Percentiles rank a stretch among this genome's conserved stretches.
These are phyloP conservation scores for Pseudopyrenochaeta lycopersici DNA, from an alignment of 2,329 filamentous ascomycete species.

Conservation along the genomic window DNA sequence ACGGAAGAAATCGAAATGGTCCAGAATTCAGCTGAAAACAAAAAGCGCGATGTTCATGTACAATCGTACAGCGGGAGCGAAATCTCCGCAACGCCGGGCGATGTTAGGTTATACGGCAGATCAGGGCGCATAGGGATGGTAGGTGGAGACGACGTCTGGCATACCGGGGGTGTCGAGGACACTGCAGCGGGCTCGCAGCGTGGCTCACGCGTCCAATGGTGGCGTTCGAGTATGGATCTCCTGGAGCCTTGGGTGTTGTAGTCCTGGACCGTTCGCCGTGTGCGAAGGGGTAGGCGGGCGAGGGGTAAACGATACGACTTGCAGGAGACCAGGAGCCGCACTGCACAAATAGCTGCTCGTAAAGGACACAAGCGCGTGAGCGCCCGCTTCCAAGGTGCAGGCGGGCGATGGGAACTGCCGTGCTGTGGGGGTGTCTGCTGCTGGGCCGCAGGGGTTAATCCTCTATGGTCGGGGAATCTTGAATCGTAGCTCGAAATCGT, in stretches of 20 bases:
- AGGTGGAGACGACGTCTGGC: slow-evolving; percentile 46
- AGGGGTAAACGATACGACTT: slow-evolving; percentile 37
- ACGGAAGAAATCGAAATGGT: slow-evolving; percentile 20
- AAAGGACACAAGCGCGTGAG: slow-evolving; percentile 33
- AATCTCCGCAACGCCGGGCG: slow-evolving; percentile 47
- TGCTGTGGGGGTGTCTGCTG: slow-evolving; percentile 44
- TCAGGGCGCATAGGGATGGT: slow-evolving; percentile 47
- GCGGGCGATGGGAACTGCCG: slow-evolving; percentile 48
- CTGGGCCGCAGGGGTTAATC: slow-evolving; percentile 31
- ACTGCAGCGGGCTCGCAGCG: slow-evolving; percentile 38
- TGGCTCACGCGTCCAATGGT: slow-evolving; percentile 49
- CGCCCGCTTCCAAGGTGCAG: slow-evolving; percentile 33
- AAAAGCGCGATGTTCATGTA: slow-evolving; percentile 36
- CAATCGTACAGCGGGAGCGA: slow-evolving; percentile 36
- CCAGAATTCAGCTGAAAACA: slow-evolving; percentile 22
- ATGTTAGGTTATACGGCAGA: slow-evolving; percentile 47
- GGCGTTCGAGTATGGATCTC: slow-evolving; percentile 29
- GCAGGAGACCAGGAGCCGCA: slow-evolving; percentile 36
- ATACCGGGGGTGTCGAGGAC: slow-evolving; percentile 36
- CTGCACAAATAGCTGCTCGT: slow-evolving; percentile 28
- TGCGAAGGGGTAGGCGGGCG: slow-evolving; percentile 37
- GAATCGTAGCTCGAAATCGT: slow-evolving; percentile 21
- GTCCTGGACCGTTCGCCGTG: slow-evolving; percentile 20
- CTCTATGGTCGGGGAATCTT: slow-evolving; percentile 24
- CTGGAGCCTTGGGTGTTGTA: slow-evolving; percentile 24